phyloP scores from a whole-genome alignment of 2,329 filamentous ascomycete species.

The Fusarium tupiense region DNA sequence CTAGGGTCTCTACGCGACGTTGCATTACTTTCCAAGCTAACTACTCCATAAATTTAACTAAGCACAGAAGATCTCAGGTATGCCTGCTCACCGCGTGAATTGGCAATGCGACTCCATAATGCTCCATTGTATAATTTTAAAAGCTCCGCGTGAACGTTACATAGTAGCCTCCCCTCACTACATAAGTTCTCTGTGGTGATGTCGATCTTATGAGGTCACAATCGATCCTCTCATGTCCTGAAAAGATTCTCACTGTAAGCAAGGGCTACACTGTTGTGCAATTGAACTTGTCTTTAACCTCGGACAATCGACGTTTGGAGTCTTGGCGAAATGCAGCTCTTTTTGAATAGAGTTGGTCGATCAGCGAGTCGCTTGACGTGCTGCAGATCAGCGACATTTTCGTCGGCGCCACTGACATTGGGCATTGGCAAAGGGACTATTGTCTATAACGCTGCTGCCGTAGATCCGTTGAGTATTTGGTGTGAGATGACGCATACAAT shows the following conservation, averaged over 20 bases:
- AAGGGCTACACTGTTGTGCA: too few relatives aligned
- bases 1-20: background rate
- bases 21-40: background rate
- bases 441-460: background rate
- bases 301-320: background rate
- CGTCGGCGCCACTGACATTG: background rate
- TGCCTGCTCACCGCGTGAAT: background rate
- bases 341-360: background rate
- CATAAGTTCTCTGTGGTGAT: too few relatives aligned
- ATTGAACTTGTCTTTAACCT: background rate
- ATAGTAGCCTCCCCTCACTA: background rate
- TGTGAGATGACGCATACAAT: background rate
- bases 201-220: background rate
- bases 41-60: background rate
- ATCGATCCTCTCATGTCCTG: too few relatives aligned
- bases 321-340: background rate
- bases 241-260: accelerated
- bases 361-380: background rate
- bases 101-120: background rate
- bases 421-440: background rate
- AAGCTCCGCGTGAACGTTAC: background rate
- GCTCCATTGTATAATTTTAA: background rate
- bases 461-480: background rate
- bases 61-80: background rate
- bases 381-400: background rate